Base-by-base conservation (phyloP, 2,329 filamentous ascomycete species). In the Phialophora chinensis region DNA sequence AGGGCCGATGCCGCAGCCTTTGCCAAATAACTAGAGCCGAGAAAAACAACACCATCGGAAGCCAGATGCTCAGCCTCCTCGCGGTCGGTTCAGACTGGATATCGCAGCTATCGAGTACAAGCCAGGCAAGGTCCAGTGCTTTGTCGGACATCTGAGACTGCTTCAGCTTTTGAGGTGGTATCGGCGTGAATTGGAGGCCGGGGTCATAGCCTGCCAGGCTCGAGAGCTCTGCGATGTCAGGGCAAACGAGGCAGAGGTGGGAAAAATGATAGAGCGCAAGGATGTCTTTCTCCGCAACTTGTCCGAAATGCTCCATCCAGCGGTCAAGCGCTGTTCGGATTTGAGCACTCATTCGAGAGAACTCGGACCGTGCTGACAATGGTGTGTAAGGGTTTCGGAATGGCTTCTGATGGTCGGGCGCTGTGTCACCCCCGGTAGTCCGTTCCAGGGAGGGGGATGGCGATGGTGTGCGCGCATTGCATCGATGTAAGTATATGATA, bases 81-180 rank as follows among this genome's bases (percentile, higher is more conserved):
- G 31, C 20, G 3, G 35, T 49, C 20, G 31, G n/a, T 33, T 61
- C 25, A 17, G 50, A 56, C 14, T 29, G 42, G 6, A 29, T 42
- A 38, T 65, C 58, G 54, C 50, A 61, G 11, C 54, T 23, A 12
- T 65, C 63, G 29, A 65, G 58, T 35, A 65, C 58, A 20, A 65
- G 42, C 63, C 63, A 65, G 3, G 63, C 63, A 53, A 61, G 52
- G 29, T 61, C 57, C 20, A 65, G 52, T 17, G 63, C 63, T 57
- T 62, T 61, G 58, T 65, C 63, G n/a, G 57, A 38, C 17, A 58
- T 58, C 10, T 58, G 38, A 53, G 11, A 54, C 25, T 49, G 50
- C 27, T 25, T 53, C 20, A 14, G 7, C 14, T 53, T 25, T 23
- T 6, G 8, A 11, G 50, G 23, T 14, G 17, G 20, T 29, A 29